Conservation (phyloP, 2,329 filamentous ascomycete species). For the Aspergillus cejpii region DNA sequence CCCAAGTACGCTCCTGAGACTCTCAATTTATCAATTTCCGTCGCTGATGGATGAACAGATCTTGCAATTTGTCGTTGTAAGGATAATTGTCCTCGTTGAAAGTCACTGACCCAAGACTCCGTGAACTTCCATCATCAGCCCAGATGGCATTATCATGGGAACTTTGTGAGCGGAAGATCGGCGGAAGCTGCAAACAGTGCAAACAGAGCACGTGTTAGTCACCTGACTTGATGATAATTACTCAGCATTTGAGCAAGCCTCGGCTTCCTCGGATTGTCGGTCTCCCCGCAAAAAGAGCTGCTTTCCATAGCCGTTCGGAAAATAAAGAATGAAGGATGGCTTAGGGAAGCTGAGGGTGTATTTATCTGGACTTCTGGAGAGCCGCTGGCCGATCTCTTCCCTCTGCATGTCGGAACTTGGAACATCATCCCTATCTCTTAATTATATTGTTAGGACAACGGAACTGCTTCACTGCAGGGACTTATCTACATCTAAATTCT, state of each 20-base stretch:
- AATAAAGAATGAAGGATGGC: neutral
- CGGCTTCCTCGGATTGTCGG: constrained; percentile 11
- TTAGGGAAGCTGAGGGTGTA: neutral
- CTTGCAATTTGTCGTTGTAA: no score
- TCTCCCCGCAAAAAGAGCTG: constrained; percentile 14
- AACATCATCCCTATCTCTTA: neutral
- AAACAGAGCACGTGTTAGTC: constrained; percentile 16
- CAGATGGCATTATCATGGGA: constrained; percentile 12
- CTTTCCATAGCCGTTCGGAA: neutral
- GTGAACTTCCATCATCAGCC: neutral
- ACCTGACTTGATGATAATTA: constrained; percentile 6
- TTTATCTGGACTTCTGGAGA: neutral
- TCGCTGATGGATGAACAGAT: no score
- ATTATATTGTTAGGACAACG: neutral
- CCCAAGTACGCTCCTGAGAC: no score
- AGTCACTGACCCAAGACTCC: no score
- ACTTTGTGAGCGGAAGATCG: constrained; percentile 6
- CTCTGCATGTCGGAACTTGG: neutral
- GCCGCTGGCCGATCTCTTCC: constrained; percentile 1
- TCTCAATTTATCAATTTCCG: no score
- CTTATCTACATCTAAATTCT: neutral
- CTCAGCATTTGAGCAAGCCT: constrained; percentile 14
- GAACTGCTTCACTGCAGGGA: neutral
- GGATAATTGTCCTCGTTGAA: no score
- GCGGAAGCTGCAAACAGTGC: constrained; percentile 11